Evolutionary conservation across 768 basidiomycete species (phyloP).

Genomic region (Suillus variegatus): DNA sequence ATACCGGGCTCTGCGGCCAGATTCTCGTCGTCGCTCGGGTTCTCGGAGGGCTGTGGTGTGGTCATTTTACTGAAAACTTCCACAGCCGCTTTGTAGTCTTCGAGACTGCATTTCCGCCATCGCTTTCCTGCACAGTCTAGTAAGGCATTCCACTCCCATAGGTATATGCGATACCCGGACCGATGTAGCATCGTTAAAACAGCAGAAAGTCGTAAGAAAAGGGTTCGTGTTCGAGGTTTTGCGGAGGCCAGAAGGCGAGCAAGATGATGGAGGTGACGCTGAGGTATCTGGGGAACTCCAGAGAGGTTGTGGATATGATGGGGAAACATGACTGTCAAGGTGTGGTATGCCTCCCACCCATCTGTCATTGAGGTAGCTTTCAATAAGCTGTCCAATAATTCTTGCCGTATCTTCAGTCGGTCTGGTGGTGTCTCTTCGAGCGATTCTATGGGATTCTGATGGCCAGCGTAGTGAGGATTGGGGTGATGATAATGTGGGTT

Average conservation of each 20-base stretch:
- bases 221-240: constrained; percentile 55
- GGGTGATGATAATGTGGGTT: constrained; percentile 3
- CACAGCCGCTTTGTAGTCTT: constrained; percentile 62
- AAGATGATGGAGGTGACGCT: constrained; percentile 58
- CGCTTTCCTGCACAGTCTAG: constrained; percentile 69
- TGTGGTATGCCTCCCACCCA: constrained; percentile 47
- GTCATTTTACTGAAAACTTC: constrained; percentile 64
- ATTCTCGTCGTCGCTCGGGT: constrained; percentile 38
- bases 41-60: constrained; percentile 24
- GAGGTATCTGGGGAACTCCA: constrained; percentile 26
- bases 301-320: constrained; percentile 8
- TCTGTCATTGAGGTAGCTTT: constrained; percentile 31
- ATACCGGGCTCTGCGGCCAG: constrained; percentile 8
- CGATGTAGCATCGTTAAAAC: constrained; percentile 58
- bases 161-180: constrained; percentile 53
- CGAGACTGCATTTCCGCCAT: constrained; percentile 54
- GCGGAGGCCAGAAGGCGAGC: constrained; percentile 56
- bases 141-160: constrained; percentile 79
- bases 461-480: not conserved
- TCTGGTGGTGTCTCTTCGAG: constrained; percentile 8
- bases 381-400: constrained; percentile 35
- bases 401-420: constrained; percentile 21
- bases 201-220: constrained; percentile 69
- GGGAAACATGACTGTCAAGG: constrained; percentile 27
- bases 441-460: not conserved